These are phyloP conservation scores for Lentinula edodes DNA, from an alignment of 768 basidiomycete species.

Conservation along the genomic window DNA sequence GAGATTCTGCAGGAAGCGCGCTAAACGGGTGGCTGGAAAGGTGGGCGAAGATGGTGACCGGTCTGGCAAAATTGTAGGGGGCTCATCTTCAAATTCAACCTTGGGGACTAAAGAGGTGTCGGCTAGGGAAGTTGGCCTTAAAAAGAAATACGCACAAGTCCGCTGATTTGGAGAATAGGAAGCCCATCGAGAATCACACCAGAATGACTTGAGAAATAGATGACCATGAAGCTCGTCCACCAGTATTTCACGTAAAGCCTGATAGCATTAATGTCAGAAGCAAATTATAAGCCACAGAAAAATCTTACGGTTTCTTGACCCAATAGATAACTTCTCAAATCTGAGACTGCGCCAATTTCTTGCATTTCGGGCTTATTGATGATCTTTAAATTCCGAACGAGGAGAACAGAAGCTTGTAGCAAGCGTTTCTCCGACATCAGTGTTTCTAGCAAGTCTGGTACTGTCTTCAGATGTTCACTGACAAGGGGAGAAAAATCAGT, in stretches of 20 bases:
- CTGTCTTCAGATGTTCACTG: constrained; percentile 85
- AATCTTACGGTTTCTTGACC: constrained; percentile 76
- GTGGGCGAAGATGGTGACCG: constrained; percentile 34
- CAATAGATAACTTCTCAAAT: constrained; percentile 77
- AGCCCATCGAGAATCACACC: constrained; percentile 92
- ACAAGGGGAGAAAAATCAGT: constrained; percentile 8
- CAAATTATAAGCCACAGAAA: not conserved
- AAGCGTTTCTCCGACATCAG: constrained; percentile 95
- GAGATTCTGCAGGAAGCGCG: constrained; percentile 59
- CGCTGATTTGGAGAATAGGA: constrained; percentile 78
- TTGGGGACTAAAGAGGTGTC: constrained; percentile 44
- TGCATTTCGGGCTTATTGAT: constrained; percentile 91
- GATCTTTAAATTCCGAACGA: constrained; percentile 83
- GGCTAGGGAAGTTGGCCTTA: constrained; percentile 1
- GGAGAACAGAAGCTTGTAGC: constrained; percentile 79
- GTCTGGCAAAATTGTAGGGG: constrained; percentile 21
- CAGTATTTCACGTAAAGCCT: constrained; percentile 91
- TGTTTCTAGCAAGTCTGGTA: constrained; percentile 89
- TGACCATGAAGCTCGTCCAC: constrained; percentile 95
- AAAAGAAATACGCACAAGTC: constrained; percentile 44
- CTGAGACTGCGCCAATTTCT: constrained; percentile 92
- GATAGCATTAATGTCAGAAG: constrained; percentile 6
- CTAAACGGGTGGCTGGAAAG: constrained; percentile 44
- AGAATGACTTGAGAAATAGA: constrained; percentile 94
- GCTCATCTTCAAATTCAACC: constrained; percentile 59